Evolutionary conservation across 768 basidiomycete species (phyloP).

Genomic region (Fomitopsis pulvina): DNA sequence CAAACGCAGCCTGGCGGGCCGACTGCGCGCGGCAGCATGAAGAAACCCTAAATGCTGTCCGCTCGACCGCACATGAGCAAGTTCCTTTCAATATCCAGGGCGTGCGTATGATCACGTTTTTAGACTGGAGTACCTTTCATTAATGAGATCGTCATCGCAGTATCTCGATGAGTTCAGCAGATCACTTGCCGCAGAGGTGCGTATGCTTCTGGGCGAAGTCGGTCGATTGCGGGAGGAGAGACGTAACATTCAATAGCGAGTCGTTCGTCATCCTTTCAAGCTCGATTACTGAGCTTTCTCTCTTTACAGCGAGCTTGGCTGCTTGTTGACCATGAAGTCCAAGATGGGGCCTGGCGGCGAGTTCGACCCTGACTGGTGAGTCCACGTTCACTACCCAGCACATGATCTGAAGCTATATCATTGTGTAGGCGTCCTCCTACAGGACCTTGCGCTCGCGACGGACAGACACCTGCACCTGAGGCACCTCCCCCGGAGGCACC

Average conservation of each 20-base stretch:
- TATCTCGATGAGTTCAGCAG: constrained; percentile 88
- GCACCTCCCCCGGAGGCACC: constrained; percentile 39
- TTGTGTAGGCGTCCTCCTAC: constrained; percentile 38
- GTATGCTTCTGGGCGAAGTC: constrained; percentile 77
- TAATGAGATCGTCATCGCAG: constrained; percentile 27
- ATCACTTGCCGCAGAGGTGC: constrained; percentile 75
- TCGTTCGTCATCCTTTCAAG: constrained; percentile 13
- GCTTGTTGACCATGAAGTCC: constrained; percentile 59
- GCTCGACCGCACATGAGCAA: constrained; percentile 65
- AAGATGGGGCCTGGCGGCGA: constrained; percentile 84
- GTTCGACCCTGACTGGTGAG: constrained; percentile 77
- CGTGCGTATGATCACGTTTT: constrained; percentile 37
- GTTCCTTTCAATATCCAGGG: constrained; percentile 81
- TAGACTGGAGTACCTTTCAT: background rate
- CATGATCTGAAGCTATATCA: constrained; percentile 4
- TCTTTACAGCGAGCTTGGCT: constrained; percentile 63
- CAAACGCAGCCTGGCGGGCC: constrained; percentile 49
- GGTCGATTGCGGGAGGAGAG: constrained; percentile 77
- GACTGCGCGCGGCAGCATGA: constrained; percentile 57
- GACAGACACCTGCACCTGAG: constrained; percentile 20
- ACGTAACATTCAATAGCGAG: constrained; percentile 73
- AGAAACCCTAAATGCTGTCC: constrained; percentile 62
- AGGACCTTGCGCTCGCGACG: constrained; percentile 19
- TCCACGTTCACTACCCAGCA: background rate
- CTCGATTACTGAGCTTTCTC: background rate